Conservation (phyloP, 257 asterid genomes). For the Agastache rugosa region DNA sequence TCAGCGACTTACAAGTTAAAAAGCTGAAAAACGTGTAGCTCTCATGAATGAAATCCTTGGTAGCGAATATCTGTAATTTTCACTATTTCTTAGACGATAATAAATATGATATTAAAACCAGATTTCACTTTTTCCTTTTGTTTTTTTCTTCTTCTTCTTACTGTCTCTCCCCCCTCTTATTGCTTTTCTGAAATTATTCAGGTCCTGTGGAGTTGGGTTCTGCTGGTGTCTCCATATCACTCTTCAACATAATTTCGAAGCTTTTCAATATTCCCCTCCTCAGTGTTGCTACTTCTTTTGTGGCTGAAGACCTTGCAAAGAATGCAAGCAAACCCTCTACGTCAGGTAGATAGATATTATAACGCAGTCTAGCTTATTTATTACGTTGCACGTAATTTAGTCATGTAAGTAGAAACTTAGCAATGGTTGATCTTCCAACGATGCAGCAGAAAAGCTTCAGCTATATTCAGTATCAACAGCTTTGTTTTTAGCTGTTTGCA, state of each 20-base stretch:
- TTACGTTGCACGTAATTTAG: conserved; percentile 14
- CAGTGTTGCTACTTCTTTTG: conserved; percentile 93
- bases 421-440: conserved; percentile 31
- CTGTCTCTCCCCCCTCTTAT: not conserved
- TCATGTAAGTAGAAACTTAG: conserved; percentile 26
- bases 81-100: conserved; percentile 2
- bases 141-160: not conserved
- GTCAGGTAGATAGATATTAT: conserved; percentile 53
- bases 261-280: conserved; percentile 92
- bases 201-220: conserved; percentile 96
- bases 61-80: not conserved
- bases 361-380: not conserved
- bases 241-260: conserved; percentile 84
- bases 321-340: conserved; percentile 49
- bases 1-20: too few relatives aligned
- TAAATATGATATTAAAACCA: not conserved
- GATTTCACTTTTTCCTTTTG: not conserved
- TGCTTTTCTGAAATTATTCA: conserved; percentile 25
- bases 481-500: conserved; percentile 78
- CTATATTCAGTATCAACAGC: conserved; percentile 95
- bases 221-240: conserved; percentile 88
- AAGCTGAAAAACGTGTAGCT: not conserved
- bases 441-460: conserved; percentile 60
- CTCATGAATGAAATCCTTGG: conserved; percentile 16
- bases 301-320: conserved; percentile 93